These are phyloP conservation scores for Fusarium sp. DNA, from an alignment of 2,329 filamentous ascomycete genomes.

Conservation along the genomic window DNA sequence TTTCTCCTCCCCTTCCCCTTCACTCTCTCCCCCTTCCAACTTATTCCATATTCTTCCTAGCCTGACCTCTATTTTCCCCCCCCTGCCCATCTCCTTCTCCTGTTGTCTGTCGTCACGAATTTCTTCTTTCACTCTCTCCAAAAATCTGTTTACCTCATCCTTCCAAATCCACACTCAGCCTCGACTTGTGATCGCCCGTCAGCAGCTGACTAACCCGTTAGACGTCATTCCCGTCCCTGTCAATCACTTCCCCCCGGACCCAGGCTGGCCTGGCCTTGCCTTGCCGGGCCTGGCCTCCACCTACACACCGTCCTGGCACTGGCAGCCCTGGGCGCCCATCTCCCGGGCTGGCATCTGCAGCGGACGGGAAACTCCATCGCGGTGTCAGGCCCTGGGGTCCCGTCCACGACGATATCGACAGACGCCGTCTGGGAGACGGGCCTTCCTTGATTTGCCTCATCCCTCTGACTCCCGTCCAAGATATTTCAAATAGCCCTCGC, in stretches of 20 bases:
- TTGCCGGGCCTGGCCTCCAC: background rate
- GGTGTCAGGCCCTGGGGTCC: slow-evolving; percentile 19
- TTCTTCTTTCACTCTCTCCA: background rate
- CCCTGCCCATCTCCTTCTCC: slow-evolving; percentile 12
- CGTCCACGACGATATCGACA: slow-evolving; percentile 24
- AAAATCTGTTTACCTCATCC: slow-evolving; percentile 27
- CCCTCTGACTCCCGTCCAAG: slow-evolving; percentile 8
- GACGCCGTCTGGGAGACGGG: slow-evolving; percentile 21
- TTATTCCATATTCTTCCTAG: slow-evolving; percentile 19
- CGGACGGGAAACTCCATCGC: slow-evolving; percentile 1
- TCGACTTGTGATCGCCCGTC: slow-evolving; percentile 27
- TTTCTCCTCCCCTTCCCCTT: no score
- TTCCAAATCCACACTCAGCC: slow-evolving; percentile 26
- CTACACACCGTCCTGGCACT: background rate
- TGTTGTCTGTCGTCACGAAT: background rate
- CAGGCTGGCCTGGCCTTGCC: slow-evolving; percentile 1
- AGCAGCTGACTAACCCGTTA: slow-evolving; percentile 41
- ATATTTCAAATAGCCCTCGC: slow-evolving; percentile 31
- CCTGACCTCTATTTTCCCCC: slow-evolving; percentile 2
- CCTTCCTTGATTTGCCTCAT: slow-evolving; percentile 25
- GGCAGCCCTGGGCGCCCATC: background rate
- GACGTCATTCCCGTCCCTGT: slow-evolving; percentile 36
- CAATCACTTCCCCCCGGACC: slow-evolving; percentile 26
- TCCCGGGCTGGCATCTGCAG: background rate
- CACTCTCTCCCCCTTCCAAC: background rate